Base-by-base conservation (phyloP, 768 basidiomycete species). In the Floccularia luteovirens region DNA sequence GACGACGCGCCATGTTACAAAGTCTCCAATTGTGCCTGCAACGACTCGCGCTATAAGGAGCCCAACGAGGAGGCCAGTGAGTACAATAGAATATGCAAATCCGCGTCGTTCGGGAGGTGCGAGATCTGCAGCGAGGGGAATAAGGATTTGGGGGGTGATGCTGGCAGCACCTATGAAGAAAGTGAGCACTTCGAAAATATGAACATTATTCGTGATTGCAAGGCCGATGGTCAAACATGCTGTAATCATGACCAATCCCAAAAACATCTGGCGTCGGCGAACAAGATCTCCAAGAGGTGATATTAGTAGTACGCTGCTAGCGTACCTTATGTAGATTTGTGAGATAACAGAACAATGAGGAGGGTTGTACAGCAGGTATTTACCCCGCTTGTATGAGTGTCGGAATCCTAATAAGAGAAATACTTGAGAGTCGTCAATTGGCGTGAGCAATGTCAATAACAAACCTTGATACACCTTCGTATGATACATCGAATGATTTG, bases 251-350 rank as follows among this genome's bases (percentile, higher is more conserved):
- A 82, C 63, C n/a, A 89, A 59, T 7, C 67, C 43, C 14, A 93
- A 64, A 23, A 84, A 69, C 0, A 94, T 66, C 31, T 77, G 80
- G 10, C 90, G 69, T 24, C 90, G 66, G 14, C 83, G 81, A 21
- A 90, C 71, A 14, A 92, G 71, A 55, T 94, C 90, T 5, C 91
- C 90, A 0, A 90, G 65, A 1, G 91, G 90, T 1, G 84, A 75
- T 40, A 93, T 75, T 30, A 91, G 58, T 2, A 91, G 56, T 5
- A 90, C 68, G 1, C 87, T 86, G 5, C 63, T 63, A 1, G 81
- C 83, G 55, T 89, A 90, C 31, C 85, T 82, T 45, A 5, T 12
- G n/a, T 16, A 31, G 4, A 24, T 33, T 35, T 20, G 35, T 37
- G 7, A 39, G 39, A 19, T 41, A 39, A 19, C 44, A 16, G 12